phyloP scores from a whole-genome alignment of 805 yeast genomes.

The Sungouiella blattae region DNA sequence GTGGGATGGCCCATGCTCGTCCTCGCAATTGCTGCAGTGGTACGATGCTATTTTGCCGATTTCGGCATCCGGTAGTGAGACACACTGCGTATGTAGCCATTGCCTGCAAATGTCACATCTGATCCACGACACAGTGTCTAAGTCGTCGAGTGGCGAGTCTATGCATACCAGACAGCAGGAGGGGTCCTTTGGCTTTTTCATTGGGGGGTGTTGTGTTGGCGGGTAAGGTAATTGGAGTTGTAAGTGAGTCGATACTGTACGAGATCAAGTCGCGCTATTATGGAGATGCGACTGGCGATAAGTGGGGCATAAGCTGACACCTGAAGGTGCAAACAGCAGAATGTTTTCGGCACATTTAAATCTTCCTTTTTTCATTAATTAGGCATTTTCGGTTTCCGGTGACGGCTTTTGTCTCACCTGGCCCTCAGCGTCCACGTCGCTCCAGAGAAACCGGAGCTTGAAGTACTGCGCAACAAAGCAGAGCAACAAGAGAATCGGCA shows the following conservation, averaged over 20 bases:
- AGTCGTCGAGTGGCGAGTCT: constrained; percentile 1
- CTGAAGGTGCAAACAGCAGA: too few species aligned
- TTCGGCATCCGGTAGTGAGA: constrained; percentile 18
- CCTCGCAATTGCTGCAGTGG: constrained; percentile 53
- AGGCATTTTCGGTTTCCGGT: too few species aligned
- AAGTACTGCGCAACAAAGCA: constrained; percentile 36
- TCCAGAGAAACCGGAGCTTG: constrained; percentile 24
- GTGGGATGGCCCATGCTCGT: constrained; percentile 46
- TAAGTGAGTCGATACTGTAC: too few species aligned
- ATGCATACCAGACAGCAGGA: constrained; percentile 9
- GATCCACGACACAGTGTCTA: constrained; percentile 40
- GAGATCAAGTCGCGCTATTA: too few species aligned
- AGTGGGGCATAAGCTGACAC: too few species aligned
- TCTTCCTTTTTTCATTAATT: too few species aligned
- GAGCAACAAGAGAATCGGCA: constrained; percentile 45
- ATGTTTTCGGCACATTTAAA: too few species aligned
- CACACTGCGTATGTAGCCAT: constrained; percentile 57
- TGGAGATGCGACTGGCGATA: too few species aligned
- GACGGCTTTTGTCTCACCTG: too few species aligned
- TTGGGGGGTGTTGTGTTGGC: too few species aligned
- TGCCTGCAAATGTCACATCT: constrained; percentile 52
- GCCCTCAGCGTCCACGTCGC: constrained; percentile 12
- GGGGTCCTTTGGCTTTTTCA: neutral
- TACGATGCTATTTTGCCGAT: constrained; percentile 41
- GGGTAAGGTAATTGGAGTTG: too few species aligned